A percentile compares a stretch with the other conserved stretches of the same genome.
phyloP scores from a whole-genome alignment of 352 stramenopile species.

The Globisporangium canariense region DNA sequence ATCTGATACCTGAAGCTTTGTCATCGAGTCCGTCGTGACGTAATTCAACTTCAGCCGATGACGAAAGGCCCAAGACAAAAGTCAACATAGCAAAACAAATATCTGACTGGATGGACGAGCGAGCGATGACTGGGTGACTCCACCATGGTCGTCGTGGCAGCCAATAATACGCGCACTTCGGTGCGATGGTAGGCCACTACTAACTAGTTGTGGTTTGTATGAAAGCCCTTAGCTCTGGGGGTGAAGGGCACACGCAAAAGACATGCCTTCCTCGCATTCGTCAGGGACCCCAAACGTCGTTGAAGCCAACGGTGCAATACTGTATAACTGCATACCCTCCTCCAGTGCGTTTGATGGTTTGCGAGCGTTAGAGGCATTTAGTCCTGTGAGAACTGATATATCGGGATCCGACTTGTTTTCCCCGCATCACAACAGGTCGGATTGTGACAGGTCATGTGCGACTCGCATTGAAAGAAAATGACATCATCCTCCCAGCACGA shows the following conservation, averaged over 20 bases:
- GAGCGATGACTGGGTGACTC: too few relatives aligned
- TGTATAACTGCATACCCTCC: background rate
- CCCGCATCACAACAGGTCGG: too few relatives aligned
- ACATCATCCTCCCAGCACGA: slow-evolving; percentile 1
- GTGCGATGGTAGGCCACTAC: too few relatives aligned
- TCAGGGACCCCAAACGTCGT: slow-evolving; percentile 1
- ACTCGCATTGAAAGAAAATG: background rate
- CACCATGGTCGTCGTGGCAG: too few relatives aligned
- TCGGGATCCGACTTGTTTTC: too few relatives aligned
- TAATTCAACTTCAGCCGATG: background rate
- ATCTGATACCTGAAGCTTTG: background rate
- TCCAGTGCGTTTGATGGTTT: too few relatives aligned
- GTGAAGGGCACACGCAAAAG: background rate
- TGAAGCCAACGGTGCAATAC: background rate
- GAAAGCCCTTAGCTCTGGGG: too few relatives aligned
- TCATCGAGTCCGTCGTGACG: background rate
- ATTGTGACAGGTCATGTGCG: background rate
- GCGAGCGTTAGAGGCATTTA: too few relatives aligned
- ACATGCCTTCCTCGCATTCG: background rate
- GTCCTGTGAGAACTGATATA: background rate
- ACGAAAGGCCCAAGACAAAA: background rate
- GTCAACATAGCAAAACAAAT: too few relatives aligned
- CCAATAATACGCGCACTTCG: too few relatives aligned
- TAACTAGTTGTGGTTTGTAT: too few relatives aligned
- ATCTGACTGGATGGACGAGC: too few relatives aligned